phyloP scores from a whole-genome alignment of 2,329 filamentous ascomycete genomes.

The Nothopassalora personata region DNA sequence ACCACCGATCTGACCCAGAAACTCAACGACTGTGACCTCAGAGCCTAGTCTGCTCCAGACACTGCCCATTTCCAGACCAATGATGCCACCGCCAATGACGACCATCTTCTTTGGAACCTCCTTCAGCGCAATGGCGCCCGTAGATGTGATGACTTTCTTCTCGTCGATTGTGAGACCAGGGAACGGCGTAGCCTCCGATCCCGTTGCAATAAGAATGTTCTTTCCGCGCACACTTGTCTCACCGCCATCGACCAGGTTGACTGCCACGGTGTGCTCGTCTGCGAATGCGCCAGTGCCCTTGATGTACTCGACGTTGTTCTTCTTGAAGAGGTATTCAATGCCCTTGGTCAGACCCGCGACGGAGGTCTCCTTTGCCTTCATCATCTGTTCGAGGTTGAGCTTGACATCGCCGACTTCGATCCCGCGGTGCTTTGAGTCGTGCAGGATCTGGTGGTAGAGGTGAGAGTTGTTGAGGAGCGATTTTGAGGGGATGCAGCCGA shows the following conservation, averaged over 20 bases:
- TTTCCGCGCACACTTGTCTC: slow-evolving; percentile 83
- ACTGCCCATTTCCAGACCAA: slow-evolving; percentile 95
- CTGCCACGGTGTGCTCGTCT: slow-evolving; percentile 77
- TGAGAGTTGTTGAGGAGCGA: slow-evolving; percentile 99
- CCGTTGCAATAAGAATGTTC: slow-evolving; percentile 97
- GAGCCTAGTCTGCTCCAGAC: slow-evolving; percentile 93
- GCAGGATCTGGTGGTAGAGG: slow-evolving; percentile 88
- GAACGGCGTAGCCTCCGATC: slow-evolving; percentile 92
- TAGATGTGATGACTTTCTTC: slow-evolving; percentile 95
- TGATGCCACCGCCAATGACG: slow-evolving; percentile 97
- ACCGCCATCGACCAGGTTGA: slow-evolving; percentile 84
- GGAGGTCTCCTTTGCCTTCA: slow-evolving; percentile 96
- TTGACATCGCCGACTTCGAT: slow-evolving; percentile 97
- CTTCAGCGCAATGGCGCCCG: slow-evolving; percentile 81
- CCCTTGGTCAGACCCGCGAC: slow-evolving; percentile 89
- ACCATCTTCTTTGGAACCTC: slow-evolving; percentile 94
- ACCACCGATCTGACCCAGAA: slow-evolving; percentile 90
- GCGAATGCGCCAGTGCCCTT: slow-evolving; percentile 61
- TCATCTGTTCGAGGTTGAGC: slow-evolving; percentile 89
- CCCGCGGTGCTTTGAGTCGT: slow-evolving; percentile 94
- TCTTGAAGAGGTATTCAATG: slow-evolving; percentile 97
- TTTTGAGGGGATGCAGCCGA: slow-evolving; percentile 98
- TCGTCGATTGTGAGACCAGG: slow-evolving; percentile 93
- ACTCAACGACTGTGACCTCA: slow-evolving; percentile 97
- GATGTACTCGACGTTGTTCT: slow-evolving; percentile 97